Base-by-base conservation (phyloP, 2,329 filamentous ascomycete species). In the Thelonectria olida region DNA sequence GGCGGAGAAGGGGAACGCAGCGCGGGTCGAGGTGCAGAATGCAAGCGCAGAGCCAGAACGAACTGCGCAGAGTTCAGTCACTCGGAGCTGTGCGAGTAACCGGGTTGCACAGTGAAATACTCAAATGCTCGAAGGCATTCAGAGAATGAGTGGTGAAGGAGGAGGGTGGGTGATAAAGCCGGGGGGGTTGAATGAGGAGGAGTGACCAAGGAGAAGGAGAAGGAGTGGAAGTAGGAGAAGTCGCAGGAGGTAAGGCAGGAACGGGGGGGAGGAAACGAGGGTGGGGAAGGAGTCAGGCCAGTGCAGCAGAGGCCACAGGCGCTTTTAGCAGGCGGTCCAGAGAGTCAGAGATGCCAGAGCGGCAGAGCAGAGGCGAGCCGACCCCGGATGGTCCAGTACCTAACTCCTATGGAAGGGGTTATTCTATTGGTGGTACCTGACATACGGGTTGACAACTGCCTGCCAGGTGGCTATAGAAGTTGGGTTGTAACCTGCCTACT, bases 271-370 rank as follows among this genome's bases (percentile, higher is more conserved):
- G 59, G 63, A 63, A 62, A 59, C 60, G 60, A 66, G 63, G 66
- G 69, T 72, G 69, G 69, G 57, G 69, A 68, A 72, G 65, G 61
- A 71, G 58, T 58, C 53, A 61, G 61, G 56, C 58, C 31, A 61
- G 58, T 17, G 45, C 38, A 47, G 58, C 58, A 44, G 25, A 57
- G 39, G 38, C 23, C 38, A 51, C 47, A 52, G 20, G 31, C 25
- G 39, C 58, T 61, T n/a, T 51, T 39, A 55, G 47, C 47, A 56
- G n/a, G 36, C 47, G 49, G 25, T 49, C 50, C 28, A 38, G n/a
- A n/a, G 12, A 34, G 22, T 22, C 20, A 44, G 39, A 22, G 39
- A n/a, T n/a, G n/a, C 20, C 20, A 34, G 15, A 34, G 12, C 31
- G 15, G 31, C 31, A 15, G 4, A 4, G 12, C 19, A 44, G 39